Conservation (phyloP, 176 grass and related monocot species). For the Oryza australiensis region DNA sequence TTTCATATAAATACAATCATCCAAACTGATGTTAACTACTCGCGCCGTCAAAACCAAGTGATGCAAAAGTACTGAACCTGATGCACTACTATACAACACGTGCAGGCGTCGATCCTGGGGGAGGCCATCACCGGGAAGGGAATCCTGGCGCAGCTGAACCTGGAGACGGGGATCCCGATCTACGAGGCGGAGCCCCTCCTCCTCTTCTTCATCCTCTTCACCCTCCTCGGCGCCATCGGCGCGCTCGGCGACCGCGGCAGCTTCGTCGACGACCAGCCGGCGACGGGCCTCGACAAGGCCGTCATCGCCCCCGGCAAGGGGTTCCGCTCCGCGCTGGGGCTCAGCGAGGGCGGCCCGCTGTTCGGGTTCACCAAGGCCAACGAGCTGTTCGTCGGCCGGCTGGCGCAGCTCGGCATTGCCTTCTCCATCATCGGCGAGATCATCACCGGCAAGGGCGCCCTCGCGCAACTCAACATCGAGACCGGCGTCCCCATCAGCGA, state of each 20-base stretch:
- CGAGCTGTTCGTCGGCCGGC: constrained; percentile 65
- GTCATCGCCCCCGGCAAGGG: constrained; percentile 92
- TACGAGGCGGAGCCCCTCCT: constrained; percentile 98
- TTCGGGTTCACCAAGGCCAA: constrained; percentile 72
- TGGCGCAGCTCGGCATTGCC: constrained; percentile 68
- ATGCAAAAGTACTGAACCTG: no score
- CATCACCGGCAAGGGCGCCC: constrained; percentile 69
- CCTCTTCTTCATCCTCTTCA: constrained; percentile 99
- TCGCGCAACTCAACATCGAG: constrained; percentile 74
- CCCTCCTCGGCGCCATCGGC: constrained; percentile 94
- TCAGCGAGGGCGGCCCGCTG: constrained; percentile 75
- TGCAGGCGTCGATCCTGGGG: constrained; percentile 88
- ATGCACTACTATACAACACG: no score
- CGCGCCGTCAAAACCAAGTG: no score
- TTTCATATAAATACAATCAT: no score
- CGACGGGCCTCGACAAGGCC: constrained; percentile 73
- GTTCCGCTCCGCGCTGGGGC: constrained; percentile 69
- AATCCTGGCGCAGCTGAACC: constrained; percentile 85
- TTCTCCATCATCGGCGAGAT: constrained; percentile 80
- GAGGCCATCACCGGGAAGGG: constrained; percentile 98
- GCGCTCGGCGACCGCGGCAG: constrained; percentile 87
- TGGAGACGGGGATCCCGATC: constrained; percentile 97
- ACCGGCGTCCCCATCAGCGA: constrained; percentile 64
- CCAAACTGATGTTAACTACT: no score
- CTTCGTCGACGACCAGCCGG: constrained; percentile 67